Conservation (phyloP, 768 basidiomycete genomes). For the Lentinula guzmanii region DNA sequence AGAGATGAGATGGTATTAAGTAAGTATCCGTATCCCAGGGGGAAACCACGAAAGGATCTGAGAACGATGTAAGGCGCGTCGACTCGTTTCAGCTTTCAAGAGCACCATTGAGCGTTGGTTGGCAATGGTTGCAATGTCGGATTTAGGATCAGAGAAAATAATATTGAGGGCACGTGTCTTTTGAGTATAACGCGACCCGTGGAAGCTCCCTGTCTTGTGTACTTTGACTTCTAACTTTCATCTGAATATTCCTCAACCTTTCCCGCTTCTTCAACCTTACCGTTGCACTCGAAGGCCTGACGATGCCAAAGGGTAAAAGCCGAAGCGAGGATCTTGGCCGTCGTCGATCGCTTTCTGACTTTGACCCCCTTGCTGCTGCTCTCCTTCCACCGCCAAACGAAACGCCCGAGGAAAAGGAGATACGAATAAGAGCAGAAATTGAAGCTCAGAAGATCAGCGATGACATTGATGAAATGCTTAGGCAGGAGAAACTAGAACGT, state of each 20-base stretch:
- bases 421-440: constrained; percentile 56
- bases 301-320: constrained; percentile 29
- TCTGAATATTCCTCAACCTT: background rate
- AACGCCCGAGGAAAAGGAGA: constrained; percentile 59
- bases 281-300: too few relatives aligned
- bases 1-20: background rate
- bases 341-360: constrained; percentile 53
- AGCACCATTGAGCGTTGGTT: background rate
- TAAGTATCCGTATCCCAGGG: too few relatives aligned
- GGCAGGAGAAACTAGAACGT: constrained; percentile 53
- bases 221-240: background rate
- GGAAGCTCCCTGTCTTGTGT: background rate
- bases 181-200: background rate
- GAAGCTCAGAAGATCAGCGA: constrained; percentile 74
- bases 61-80: background rate
- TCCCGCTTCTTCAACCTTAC: background rate
- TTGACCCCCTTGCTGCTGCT: constrained; percentile 66
- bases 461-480: constrained; percentile 74
- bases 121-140: background rate
- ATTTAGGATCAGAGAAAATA: background rate
- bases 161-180: background rate
- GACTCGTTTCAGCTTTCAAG: background rate
- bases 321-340: constrained; percentile 28
- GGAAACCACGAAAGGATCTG: background rate
- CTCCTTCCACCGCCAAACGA: constrained; percentile 71